Evolutionary conservation across 768 basidiomycete genomes (phyloP), one percentile per base, ranked within the genome.

Genomic region (Pleurotus pulmonarius): DNA sequence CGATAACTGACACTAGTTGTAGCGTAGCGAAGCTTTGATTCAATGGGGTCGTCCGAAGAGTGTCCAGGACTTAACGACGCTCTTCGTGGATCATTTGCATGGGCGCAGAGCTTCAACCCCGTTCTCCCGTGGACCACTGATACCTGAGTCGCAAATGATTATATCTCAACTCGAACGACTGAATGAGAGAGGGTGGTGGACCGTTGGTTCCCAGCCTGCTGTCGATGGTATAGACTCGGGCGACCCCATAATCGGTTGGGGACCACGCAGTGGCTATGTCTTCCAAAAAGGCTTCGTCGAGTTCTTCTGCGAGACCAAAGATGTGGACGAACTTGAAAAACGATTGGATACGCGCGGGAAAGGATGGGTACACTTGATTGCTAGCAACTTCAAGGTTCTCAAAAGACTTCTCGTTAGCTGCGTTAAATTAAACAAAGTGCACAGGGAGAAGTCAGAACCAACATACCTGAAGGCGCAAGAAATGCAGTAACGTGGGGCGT

Each of bases 401-500:
- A 47, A 15, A 25, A 16, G 12, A 22, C 8, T 7, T 39, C 9
- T n/a, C 18, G 26, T 24, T 8, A 73, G 66, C 70, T 75, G 88
- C 40, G 80, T 82, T 62, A 87, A 78, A 61, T 86, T 86, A 61
- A 69, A 72, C 18, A 68, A 74, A 70, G 85, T 85, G 57, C 4
- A 45, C 43, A 93, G 89, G 94, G 91, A 24, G 88, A 92, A 48
- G 85, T 79, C 58, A 75, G 78, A 60, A 93, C 85, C 11, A 98
- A 97, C 67, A 83, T 96, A 20, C 76, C 82, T 1, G 83, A 87
- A 46, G 85, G 82, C 34, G 88, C 84, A 12, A 83, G 91, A 56
- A 98, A 98, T 69, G 95, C 94, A 0, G 97, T 99, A 5, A 99
- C 97, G 1, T 99, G 97, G 97, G 97, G 95, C 56, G 88, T 98